These are phyloP conservation scores for Adansonia madagascariensis DNA, from an alignment of 441 rosid species.

Conservation along the genomic window DNA sequence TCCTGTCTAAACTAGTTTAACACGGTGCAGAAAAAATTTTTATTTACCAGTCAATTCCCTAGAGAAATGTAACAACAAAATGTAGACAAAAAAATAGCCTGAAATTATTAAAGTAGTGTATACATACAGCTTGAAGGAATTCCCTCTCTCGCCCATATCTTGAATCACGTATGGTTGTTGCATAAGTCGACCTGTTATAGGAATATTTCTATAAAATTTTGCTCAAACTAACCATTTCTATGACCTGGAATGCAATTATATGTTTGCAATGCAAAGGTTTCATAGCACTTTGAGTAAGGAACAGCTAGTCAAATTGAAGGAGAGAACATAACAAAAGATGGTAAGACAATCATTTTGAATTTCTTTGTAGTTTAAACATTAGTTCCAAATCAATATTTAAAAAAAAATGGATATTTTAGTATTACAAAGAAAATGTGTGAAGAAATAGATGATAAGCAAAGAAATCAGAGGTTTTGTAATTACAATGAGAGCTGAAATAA, in stretches of 20 bases:
- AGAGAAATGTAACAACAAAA: neutral
- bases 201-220: conserved; percentile 22
- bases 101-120: conserved; percentile 30
- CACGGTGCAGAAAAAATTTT: neutral
- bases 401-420: neutral
- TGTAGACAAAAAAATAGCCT: neutral
- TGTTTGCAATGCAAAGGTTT: conserved; percentile 16
- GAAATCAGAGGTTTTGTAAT: neutral
- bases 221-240: conserved; percentile 3
- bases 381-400: neutral
- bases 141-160: conserved; percentile 91
- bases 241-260: neutral
- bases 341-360: neutral
- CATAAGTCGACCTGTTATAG: conserved; percentile 83
- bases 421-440: neutral
- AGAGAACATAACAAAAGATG: neutral
- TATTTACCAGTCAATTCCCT: neutral
- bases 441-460: neutral
- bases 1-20: neutral
- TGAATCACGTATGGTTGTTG: conserved; percentile 87
- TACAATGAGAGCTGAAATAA: neutral
- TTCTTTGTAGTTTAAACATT: neutral
- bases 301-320: neutral
- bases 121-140: conserved; percentile 90
- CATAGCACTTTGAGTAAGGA: neutral